Evolutionary conservation across 1,139 yeast species (phyloP).

Genomic region (Geotrichum histeridarum): DNA sequence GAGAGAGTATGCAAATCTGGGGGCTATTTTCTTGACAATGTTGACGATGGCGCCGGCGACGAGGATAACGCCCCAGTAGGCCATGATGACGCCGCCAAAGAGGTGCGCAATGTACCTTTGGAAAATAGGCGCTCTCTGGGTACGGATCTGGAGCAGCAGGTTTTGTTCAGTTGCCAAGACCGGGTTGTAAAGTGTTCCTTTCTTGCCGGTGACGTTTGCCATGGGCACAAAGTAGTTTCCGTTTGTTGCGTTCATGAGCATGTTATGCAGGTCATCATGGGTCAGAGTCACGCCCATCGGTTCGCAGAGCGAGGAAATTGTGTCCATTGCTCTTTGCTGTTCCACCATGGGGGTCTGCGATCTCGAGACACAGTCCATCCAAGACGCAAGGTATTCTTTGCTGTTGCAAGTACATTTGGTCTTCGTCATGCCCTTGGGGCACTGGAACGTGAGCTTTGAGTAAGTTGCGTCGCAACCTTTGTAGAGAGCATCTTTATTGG

Average conservation of each 20-base stretch:
- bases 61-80: conserved; percentile 28
- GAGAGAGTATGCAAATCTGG: conserved; percentile 5
- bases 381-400: conserved; percentile 14
- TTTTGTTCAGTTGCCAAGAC: not conserved
- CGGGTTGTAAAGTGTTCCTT: conserved; percentile 2
- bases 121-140: not conserved
- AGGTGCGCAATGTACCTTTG: conserved; percentile 1
- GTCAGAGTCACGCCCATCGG: not conserved
- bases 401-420: conserved; percentile 7
- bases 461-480: conserved; percentile 1
- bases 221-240: conserved; percentile 9
- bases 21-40: conserved; percentile 14
- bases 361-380: conserved; percentile 7
- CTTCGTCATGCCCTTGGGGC: conserved; percentile 5
- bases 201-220: not conserved
- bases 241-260: conserved; percentile 6
- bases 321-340: not conserved
- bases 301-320: conserved; percentile 4
- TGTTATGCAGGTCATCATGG: not conserved
- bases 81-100: conserved; percentile 27
- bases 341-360: not conserved
- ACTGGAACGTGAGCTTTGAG: conserved; percentile 1
- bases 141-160: not conserved
- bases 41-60: conserved; percentile 24
- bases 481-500: conserved; percentile 2